phyloP scores from a whole-genome alignment of 208 protist genomes.

The Trypanosoma vivax region DNA sequence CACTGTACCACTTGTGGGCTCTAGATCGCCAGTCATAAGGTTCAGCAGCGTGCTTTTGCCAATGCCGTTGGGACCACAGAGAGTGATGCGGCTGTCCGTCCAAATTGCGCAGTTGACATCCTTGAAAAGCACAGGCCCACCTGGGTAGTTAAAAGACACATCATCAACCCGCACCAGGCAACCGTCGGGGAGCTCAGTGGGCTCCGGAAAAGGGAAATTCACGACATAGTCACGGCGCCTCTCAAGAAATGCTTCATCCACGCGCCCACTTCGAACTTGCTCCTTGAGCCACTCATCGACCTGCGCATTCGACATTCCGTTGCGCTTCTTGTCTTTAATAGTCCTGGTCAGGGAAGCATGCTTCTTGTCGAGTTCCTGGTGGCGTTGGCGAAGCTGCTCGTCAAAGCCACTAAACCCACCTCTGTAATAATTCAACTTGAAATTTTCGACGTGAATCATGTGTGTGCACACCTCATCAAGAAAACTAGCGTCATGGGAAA shows the following conservation, averaged over 20 bases:
- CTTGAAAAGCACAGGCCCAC: conserved; percentile 61
- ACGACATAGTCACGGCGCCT: conserved; percentile 86
- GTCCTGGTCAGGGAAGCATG: conserved; percentile 58
- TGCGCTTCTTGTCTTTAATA: conserved; percentile 83
- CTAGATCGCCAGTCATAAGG: conserved; percentile 78
- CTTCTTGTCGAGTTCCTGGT: conserved; percentile 86
- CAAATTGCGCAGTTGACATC: conserved; percentile 78
- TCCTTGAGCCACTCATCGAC: conserved; percentile 77
- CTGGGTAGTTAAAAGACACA: conserved; percentile 82
- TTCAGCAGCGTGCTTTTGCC: conserved; percentile 93
- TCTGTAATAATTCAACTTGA: conserved; percentile 86
- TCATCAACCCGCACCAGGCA: conserved; percentile 81
- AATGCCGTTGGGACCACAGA: conserved; percentile 88
- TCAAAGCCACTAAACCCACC: conserved; percentile 74
- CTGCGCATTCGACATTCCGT: conserved; percentile 84
- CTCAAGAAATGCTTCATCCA: conserved; percentile 66
- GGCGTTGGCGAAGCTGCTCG: conserved; percentile 61
- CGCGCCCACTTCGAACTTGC: conserved; percentile 52
- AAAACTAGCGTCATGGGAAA: conserved; percentile 96
- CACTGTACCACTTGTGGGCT: conserved; percentile 63
- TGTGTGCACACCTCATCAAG: conserved; percentile 93
- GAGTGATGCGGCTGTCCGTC: conserved; percentile 85
- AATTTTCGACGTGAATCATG: conserved; percentile 90
- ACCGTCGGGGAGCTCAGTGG: conserved; percentile 67
- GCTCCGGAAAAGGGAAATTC: conserved; percentile 81